Evolutionary conservation across 2,329 filamentous ascomycete genomes (phyloP), one percentile per base, ranked within the genome.

Genomic region (Penicillium sp.): DNA sequence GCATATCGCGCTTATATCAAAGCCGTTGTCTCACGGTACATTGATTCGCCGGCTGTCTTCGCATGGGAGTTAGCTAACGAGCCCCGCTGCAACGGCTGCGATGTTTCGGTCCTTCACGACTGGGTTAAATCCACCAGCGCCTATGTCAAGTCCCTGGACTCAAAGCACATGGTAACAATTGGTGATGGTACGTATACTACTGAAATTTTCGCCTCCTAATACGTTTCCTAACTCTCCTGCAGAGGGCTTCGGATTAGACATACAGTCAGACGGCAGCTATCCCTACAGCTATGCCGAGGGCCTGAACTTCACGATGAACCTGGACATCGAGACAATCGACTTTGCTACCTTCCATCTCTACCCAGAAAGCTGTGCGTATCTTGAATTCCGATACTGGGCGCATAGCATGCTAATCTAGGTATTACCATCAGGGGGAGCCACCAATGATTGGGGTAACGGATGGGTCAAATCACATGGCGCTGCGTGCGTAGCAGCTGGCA

Each of bases 1-100:
- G 77, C 82, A 48, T 87, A 87, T 64, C 80, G 80, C 57, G 74
- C 72, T 40, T 88, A 87, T 62, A 77, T 87, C 60, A 71, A 77
- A 41, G 71, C 73, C 0, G 75, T 87, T 6, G 77, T 87, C 2
- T 77, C 68, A 16, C 74, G 83, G 10, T 87, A 85, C 68, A 77
- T 72, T 38, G 70, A 75, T 53, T 84, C 80, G 0, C 68, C 78
- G 0, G 77, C 83, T 0, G 76, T 87, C 39, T 80, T 87, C 55
- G 81, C 82, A 0, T 87, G 84, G 84, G 83, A 87, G 59, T 71
- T 87, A 1, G 80, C 75, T 49, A 87, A 87, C 56, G 84, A 87
- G 67, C 80, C 83, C 13, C 75, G 83, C 51, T 86, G 83, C 69
- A 72, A 76, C 12, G 77, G 80, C 11, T 87, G 84, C 62, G 69